Base-by-base conservation (phyloP, 2,329 filamentous ascomycete species). In the Hypoxylon sp. region DNA sequence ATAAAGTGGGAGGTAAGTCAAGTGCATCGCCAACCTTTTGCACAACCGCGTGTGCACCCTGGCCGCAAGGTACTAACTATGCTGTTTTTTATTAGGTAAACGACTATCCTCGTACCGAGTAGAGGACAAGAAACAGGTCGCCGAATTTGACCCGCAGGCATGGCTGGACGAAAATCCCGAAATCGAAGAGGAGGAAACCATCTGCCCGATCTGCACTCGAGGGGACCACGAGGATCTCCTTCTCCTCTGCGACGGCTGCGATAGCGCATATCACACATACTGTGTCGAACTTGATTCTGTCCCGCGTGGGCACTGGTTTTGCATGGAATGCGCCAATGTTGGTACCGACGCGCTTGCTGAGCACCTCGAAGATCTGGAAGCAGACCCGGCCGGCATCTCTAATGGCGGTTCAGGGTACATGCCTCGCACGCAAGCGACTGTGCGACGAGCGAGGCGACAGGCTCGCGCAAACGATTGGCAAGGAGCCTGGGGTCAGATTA, bases 191-290 rank as follows among this genome's bases (percentile, higher is more conserved):
- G 79, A 83, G 46, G 82, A 82, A 43, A 85, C 85, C 54, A 90
- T 91, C 15, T 99, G 95, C 74, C 89, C 91, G 47, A 83, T 97
- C 47, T 99, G 95, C 79, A 88, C 89, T 62, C 84, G 86, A 47
- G 82, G 87, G 66, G 92, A 95, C 65, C 86, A 94, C 67, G 90
- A 95, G 74, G 90, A 96, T 63, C 82, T 92, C 15, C 83, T 97
- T 48, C 87, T 98, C 65, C 85, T 96, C 59, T 99, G 95, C 77
- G 92, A 97, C 74, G 88, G 87, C 70, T 99, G 95, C 78, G 89
- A 96, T 79, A 88, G 88, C 27, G 85, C 90, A 38, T 97, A 94
- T 69, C 95, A 99, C 74, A 92, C 92, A 43, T 91, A 96, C 74
- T 99, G 95, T 74, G 86, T 96, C 60, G 93, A 91, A 27, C 83